A percentile compares a stretch with the other conserved stretches of the same genome.
These are phyloP conservation scores for Kazachstania africana DNA, from an alignment of 805 yeast genomes.

Conservation along the genomic window DNA sequence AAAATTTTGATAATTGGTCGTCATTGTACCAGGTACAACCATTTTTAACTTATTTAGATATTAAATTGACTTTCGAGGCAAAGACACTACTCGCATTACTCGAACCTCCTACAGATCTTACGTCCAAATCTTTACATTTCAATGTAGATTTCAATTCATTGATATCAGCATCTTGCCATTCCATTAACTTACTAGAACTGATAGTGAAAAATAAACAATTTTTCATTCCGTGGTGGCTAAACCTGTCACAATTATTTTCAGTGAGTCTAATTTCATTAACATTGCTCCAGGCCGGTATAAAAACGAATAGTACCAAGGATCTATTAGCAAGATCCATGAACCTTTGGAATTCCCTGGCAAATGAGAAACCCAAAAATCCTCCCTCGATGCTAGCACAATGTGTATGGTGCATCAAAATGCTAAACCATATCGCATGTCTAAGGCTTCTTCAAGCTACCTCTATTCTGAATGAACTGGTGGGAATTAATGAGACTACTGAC, in stretches of 20 bases:
- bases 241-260: constrained; percentile 33
- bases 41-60: constrained; percentile 13
- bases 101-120: constrained; percentile 6
- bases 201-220: constrained; percentile 21
- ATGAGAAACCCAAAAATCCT: constrained; percentile 24
- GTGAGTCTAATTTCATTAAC: constrained; percentile 33
- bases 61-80: constrained; percentile 13
- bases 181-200: constrained; percentile 22
- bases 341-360: constrained; percentile 18
- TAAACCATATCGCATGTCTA: constrained; percentile 39
- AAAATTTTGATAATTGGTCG: background rate
- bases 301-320: constrained; percentile 3
- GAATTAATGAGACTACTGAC: constrained; percentile 45
- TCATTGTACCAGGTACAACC: constrained; percentile 9
- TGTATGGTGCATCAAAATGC: constrained; percentile 48
- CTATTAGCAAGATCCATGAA: constrained; percentile 10
- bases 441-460: constrained; percentile 32
- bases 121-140: constrained; percentile 2
- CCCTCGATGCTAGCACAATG: constrained; percentile 45
- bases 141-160: constrained; percentile 8
- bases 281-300: constrained; percentile 33
- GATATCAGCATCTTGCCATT: constrained; percentile 4
- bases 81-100: constrained; percentile 12
- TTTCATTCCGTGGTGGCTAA: constrained; percentile 43
- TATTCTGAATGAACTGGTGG: constrained; percentile 29